Percentiles rank a stretch among this genome's conserved stretches.
These are phyloP conservation scores for Thermoascus crustaceus DNA, from an alignment of 2,329 filamentous ascomycete genomes.

Conservation along the genomic window DNA sequence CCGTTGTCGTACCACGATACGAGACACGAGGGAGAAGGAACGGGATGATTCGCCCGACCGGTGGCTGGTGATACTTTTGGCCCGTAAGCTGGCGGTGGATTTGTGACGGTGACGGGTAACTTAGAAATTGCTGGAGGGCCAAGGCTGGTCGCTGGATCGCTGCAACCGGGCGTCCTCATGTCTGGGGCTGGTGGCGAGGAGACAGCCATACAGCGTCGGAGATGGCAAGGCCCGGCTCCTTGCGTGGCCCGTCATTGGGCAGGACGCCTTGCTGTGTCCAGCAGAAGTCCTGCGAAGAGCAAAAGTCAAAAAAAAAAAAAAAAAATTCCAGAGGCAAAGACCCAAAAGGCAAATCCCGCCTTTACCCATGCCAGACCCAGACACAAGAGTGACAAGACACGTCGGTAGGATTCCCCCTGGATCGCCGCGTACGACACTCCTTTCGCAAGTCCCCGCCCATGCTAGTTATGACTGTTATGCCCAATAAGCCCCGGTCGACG, in stretches of 20 bases:
- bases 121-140: neutral
- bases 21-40: neutral
- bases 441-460: neutral
- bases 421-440: neutral
- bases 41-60: neutral
- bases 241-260: neutral
- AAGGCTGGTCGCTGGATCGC: neutral
- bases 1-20: too few species aligned
- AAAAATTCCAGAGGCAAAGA: neutral
- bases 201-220: neutral
- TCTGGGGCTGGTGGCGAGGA: neutral
- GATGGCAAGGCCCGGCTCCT: neutral
- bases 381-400: neutral
- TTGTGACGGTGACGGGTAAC: neutral
- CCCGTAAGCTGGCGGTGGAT: too few species aligned
- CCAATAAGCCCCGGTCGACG: neutral
- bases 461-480: neutral
- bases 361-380: neutral
- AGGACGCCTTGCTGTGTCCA: neutral
- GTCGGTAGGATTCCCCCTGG: conserved; percentile 2
- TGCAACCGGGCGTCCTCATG: neutral
- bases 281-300: too few species aligned
- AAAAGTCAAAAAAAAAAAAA: too few species aligned
- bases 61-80: neutral
- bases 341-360: neutral